phyloP scores from a whole-genome alignment of 352 stramenopile genomes.

The Hyaloperonospora arabidopsidis region DNA sequence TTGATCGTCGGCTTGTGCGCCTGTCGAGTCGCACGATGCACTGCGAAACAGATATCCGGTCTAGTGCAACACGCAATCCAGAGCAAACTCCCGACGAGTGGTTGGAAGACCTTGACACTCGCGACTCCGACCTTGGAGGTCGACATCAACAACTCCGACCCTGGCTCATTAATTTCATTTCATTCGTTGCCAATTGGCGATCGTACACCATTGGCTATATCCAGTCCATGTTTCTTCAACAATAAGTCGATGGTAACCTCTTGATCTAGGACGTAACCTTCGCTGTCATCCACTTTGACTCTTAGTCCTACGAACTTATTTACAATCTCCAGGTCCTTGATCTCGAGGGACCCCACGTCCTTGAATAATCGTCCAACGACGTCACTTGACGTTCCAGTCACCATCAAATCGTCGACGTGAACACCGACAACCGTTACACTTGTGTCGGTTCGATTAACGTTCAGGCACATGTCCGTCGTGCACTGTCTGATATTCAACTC shows the following conservation, averaged over 20 bases:
- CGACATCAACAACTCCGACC: neutral
- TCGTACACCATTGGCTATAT: neutral
- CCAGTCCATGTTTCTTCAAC: neutral
- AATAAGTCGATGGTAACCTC: neutral
- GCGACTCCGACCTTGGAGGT: neutral
- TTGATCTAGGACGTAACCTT: neutral
- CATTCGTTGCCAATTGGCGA: neutral
- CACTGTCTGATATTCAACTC: neutral
- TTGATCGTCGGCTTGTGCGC: too few species aligned
- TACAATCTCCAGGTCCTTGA: neutral
- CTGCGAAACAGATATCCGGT: too few species aligned
- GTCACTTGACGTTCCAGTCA: neutral
- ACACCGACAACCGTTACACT: neutral
- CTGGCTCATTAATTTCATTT: neutral
- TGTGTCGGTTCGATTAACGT: neutral
- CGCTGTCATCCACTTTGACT: neutral
- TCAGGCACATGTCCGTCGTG: neutral
- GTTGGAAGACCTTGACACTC: too few species aligned
- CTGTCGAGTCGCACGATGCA: too few species aligned
- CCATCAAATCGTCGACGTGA: neutral
- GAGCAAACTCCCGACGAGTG: too few species aligned
- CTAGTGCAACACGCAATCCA: too few species aligned
- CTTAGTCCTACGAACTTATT: neutral
- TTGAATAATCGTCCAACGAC: neutral
- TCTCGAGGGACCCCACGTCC: neutral